Conservation (phyloP, 306 rosid genomes). For the Clitoria ternatea region DNA sequence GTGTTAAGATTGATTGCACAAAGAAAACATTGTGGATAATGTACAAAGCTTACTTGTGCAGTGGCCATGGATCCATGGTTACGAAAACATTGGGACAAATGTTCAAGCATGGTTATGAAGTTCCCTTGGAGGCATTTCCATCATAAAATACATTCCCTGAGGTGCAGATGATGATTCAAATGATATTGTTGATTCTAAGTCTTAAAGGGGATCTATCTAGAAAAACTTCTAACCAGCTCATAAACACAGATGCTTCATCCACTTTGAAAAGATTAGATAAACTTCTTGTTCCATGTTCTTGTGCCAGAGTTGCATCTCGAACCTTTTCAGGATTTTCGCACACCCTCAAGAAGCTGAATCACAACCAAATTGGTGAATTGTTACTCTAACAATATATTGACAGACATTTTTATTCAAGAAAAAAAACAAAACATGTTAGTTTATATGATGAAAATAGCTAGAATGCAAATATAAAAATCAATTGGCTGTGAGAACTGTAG, state of each 20-base stretch:
- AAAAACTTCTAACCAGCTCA: conserved; percentile 35
- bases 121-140: conserved; percentile 45
- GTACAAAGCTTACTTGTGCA: conserved; percentile 44
- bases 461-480: not conserved
- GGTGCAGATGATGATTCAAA: conserved; percentile 23
- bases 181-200: conserved; percentile 41
- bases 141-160: conserved; percentile 28
- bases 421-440: not conserved
- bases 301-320: conserved; percentile 60
- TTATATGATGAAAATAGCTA: not conserved
- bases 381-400: conserved; percentile 15
- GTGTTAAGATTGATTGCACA: conserved; percentile 20
- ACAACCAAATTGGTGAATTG: conserved; percentile 54
- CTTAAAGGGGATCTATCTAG: conserved; percentile 33
- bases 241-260: conserved; percentile 23
- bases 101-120: conserved; percentile 69
- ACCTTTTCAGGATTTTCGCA: conserved; percentile 59
- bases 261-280: conserved; percentile 20
- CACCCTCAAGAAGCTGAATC: conserved; percentile 63
- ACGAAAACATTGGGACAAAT: conserved; percentile 54
- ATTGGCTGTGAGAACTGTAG: not conserved
- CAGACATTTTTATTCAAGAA: not conserved
- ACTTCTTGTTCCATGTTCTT: conserved; percentile 45
- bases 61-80: conserved; percentile 54
- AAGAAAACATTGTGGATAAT: conserved; percentile 66